A percentile compares a stretch with the other conserved stretches of the same genome.
These are phyloP conservation scores for Moricandia arvensis DNA, from an alignment of 345 rosid species.

Conservation along the genomic window DNA sequence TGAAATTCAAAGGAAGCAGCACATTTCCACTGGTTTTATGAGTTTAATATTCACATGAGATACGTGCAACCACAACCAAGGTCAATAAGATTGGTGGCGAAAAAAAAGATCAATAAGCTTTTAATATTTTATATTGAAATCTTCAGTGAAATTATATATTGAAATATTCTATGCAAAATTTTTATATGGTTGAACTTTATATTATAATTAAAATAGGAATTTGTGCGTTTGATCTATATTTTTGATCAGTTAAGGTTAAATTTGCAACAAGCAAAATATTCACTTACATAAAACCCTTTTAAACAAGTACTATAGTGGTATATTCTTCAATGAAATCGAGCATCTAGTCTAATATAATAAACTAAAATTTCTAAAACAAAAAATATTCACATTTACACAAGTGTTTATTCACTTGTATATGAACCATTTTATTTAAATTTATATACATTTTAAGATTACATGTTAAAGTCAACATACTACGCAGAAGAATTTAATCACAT, in stretches of 20 bases:
- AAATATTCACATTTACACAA: not conserved
- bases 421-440: constrained; percentile 2
- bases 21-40: not conserved
- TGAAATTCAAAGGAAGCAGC: constrained; percentile 4
- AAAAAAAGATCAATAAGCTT: no score
- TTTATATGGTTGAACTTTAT: not conserved
- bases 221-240: not conserved
- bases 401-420: not conserved
- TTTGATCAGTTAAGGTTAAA: not conserved
- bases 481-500: not conserved
- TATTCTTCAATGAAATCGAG: not conserved
- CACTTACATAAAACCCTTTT: not conserved
- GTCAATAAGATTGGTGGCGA: not conserved
- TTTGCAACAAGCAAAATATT: not conserved
- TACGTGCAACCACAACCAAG: constrained; percentile 11
- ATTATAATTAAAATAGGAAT: not conserved
- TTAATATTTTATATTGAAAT: not conserved
- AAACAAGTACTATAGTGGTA: not conserved
- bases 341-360: not conserved
- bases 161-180: not conserved
- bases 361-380: constrained; percentile 2
- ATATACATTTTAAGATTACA: not conserved
- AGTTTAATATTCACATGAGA: not conserved
- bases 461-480: not conserved
- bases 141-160: not conserved